Conservation (phyloP, 441 rosid genomes). For the Arabidopsis hybrid region DNA sequence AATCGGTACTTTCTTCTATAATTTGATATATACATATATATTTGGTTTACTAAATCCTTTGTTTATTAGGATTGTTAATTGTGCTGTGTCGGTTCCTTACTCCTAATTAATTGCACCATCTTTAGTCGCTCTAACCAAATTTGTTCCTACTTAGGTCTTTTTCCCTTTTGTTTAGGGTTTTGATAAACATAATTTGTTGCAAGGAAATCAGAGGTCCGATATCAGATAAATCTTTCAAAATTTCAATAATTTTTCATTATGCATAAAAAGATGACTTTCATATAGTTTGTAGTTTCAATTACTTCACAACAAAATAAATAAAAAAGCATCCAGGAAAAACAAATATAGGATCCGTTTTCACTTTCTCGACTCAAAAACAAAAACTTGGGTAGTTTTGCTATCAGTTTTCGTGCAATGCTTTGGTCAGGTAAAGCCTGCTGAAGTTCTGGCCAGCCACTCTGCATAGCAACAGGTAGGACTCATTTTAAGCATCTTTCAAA, state of each 20-base stretch:
- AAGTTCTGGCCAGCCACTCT: constrained; percentile 97
- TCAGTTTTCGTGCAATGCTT: constrained; percentile 84
- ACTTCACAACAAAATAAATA: constrained; percentile 11
- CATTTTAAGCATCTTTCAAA: not conserved
- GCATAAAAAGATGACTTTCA: not conserved
- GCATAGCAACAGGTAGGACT: constrained; percentile 32
- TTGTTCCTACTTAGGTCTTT: too few species aligned
- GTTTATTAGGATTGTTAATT: too few species aligned
- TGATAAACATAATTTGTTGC: not conserved
- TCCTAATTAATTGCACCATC: too few species aligned
- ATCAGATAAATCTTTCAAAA: not conserved
- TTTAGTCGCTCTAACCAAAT: too few species aligned
- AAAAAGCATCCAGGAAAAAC: constrained; percentile 11
- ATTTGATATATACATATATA: too few species aligned
- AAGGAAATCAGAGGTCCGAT: not conserved
- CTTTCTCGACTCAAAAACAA: constrained; percentile 23
- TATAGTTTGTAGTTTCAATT: not conserved
- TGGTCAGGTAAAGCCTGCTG: constrained; percentile 77
- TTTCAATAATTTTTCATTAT: not conserved
- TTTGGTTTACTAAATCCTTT: too few species aligned
- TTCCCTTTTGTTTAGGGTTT: not conserved
- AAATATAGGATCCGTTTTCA: constrained; percentile 5
- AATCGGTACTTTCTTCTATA: too few species aligned
- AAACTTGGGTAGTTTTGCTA: constrained; percentile 9
- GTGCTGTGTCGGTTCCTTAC: not conserved